Evolutionary conservation across 1,139 yeast genomes (phyloP).

Genomic region (Candida sanyaensis): DNA sequence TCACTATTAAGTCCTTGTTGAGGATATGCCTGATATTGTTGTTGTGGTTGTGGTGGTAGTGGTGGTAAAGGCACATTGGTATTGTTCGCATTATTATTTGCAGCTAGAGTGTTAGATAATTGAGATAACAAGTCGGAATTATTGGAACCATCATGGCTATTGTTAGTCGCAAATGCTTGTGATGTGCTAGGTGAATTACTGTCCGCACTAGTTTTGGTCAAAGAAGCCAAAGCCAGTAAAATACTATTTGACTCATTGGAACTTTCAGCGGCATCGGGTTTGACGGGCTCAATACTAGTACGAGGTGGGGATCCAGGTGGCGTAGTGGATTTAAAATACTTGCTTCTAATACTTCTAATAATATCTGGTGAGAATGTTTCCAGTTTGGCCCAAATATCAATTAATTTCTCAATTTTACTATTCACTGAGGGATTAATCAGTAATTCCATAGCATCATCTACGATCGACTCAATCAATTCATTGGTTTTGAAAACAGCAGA

Average conservation of each 20-base stretch:
- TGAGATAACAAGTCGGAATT: constrained; percentile 47
- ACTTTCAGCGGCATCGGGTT: constrained; percentile 21
- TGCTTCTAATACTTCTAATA: constrained; percentile 57
- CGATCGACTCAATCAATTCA: constrained; percentile 56
- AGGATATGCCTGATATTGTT: constrained; percentile 13
- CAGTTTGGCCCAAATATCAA: constrained; percentile 92
- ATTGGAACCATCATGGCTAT: constrained; percentile 16
- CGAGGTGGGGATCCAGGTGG: constrained; percentile 59
- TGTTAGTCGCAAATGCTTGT: constrained; percentile 12
- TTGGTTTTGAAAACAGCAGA: constrained; percentile 69
- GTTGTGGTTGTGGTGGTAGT: constrained; percentile 15
- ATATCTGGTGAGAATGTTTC: constrained; percentile 67
- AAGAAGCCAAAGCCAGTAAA: constrained; percentile 64
- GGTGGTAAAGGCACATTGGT: constrained; percentile 16
- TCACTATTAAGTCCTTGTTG: constrained; percentile 20
- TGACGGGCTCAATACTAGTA: constrained; percentile 27
- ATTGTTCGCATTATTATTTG: constrained; percentile 1
- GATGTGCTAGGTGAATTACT: constrained; percentile 13
- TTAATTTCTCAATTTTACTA: constrained; percentile 76
- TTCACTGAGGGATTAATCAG: constrained; percentile 53
- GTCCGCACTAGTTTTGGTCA: constrained; percentile 36
- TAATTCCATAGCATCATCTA: constrained; percentile 60
- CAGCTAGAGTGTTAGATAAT: constrained; percentile 36
- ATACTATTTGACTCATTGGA: constrained; percentile 57
- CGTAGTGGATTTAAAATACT: constrained; percentile 57